Evolutionary conservation across 2,329 filamentous ascomycete genomes (phyloP).

Genomic region (Diplodia seriata): DNA sequence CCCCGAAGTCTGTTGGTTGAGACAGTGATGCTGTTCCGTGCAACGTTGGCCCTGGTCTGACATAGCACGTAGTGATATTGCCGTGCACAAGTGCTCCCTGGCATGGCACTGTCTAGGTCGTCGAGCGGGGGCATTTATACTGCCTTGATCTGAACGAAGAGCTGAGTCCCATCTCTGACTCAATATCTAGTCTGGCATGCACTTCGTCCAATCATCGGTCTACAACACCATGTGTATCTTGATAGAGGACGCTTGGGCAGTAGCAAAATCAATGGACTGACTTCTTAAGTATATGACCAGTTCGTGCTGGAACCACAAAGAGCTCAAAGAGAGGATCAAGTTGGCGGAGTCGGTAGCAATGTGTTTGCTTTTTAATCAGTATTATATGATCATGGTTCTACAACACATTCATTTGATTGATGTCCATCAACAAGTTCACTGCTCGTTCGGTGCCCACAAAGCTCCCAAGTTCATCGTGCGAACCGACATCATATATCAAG

Average conservation of each 20-base stretch:
- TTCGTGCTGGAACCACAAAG: no score
- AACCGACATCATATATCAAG: background rate
- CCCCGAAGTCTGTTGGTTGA: background rate
- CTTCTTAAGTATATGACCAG: background rate
- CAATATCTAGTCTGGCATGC: no score
- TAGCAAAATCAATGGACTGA: background rate
- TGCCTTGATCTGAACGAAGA: background rate
- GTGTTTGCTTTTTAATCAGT: no score
- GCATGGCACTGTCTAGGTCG: background rate
- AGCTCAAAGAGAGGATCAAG: background rate
- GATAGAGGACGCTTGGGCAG: background rate
- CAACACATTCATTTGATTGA: background rate
- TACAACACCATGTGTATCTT: background rate
- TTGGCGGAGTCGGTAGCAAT: no score
- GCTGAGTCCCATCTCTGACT: background rate
- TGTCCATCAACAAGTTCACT: background rate
- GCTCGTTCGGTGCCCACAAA: background rate
- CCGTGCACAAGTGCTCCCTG: background rate
- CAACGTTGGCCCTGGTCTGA: background rate
- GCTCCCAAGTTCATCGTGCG: background rate
- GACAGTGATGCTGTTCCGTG: background rate
- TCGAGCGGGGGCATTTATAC: background rate
- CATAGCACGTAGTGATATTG: background rate
- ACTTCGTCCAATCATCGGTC: background rate
- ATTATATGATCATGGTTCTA: background rate